Evolutionary conservation across 2,329 filamentous ascomycete species (phyloP), one percentile per base, ranked within the genome.

Genomic region (Curvularia sp.): DNA sequence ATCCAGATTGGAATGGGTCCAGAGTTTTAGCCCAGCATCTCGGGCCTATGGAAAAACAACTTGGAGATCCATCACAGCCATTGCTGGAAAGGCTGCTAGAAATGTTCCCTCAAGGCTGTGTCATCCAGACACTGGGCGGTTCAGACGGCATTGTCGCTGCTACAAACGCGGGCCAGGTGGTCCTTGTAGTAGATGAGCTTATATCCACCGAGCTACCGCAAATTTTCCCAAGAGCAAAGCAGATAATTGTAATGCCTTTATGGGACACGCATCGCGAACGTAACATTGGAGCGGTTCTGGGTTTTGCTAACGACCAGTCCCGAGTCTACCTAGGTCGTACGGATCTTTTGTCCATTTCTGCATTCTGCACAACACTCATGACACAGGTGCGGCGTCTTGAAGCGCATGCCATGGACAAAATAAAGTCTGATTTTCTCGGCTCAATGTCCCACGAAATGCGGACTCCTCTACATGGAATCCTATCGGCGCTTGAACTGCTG

Each of bases 361-460:
- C 50, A 10, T 54, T 57, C 25, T 57, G 55, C 50, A 57, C 50
- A 5, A 57, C 55, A 23, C 53, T 54, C 13, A 57, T 57, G 55
- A 57, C 50, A 28, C 55, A 57, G n/a, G 55, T 57, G 8, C 43
- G 55, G 10, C 55, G 55, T 34, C 43, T 57, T 5, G 55, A 57
- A 49, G 55, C 39, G 21, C 55, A 57, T n/a, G 50, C 50, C 47
- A 54, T 57, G 51, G 55, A 57, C 10, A 57, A 43, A 19, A 57
- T 57, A 23, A 54, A 57, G 27, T 54, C 55, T 23, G 55, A 57
- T 28, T 57, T 57, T 12, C 50, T 57, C 8, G 55, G 55, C 27
- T 57, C 55, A 15, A 34, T 57, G 30, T 57, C 55, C 10, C 55
- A 57, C 18, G 55, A 57, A 21, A 57, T 57, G 55, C 51, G 55